Percentiles rank a stretch among this genome's conserved stretches.
These are phyloP conservation scores for Stylosanthes scabra DNA, from an alignment of 331 rosid genomes.

Conservation along the genomic window DNA sequence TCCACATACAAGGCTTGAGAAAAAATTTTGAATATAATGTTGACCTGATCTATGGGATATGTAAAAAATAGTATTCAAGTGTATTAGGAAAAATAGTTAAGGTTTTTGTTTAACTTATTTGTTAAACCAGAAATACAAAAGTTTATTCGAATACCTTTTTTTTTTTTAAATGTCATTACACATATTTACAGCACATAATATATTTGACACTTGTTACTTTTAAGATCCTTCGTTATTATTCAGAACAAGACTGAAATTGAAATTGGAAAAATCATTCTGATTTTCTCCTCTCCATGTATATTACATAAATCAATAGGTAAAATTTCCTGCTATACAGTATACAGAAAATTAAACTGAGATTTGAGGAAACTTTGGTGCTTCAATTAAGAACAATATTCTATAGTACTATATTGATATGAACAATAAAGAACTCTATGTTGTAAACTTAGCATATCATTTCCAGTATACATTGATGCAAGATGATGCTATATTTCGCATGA, in stretches of 20 bases:
- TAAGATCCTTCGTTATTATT: background rate
- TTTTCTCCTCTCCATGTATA: slow-evolving; percentile 7
- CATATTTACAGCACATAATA: too few species aligned
- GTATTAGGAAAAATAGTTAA: background rate
- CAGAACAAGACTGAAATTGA: background rate
- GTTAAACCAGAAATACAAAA: slow-evolving; percentile 17
- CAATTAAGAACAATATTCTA: background rate
- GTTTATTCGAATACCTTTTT: background rate
- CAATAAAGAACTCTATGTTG: slow-evolving; percentile 17
- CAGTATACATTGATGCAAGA: slow-evolving; percentile 13
- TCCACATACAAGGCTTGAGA: slow-evolving; percentile 17
- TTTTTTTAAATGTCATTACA: too few species aligned
- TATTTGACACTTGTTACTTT: background rate
- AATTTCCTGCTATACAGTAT: slow-evolving; percentile 14
- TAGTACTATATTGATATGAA: background rate
- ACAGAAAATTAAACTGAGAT: slow-evolving; percentile 24
- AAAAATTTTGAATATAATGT: slow-evolving; percentile 22
- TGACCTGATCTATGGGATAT: slow-evolving; percentile 17
- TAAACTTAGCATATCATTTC: slow-evolving; percentile 14
- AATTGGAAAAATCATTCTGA: slow-evolving; percentile 7
- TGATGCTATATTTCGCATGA: slow-evolving; percentile 72
- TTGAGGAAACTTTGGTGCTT: slow-evolving; percentile 25
- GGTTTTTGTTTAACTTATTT: slow-evolving; percentile 21
- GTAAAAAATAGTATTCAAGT: slow-evolving; percentile 27
- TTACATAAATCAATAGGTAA: slow-evolving; percentile 3